Percentiles rank a stretch among this genome's conserved stretches.
These are phyloP conservation scores for Lachancea meyersii DNA, from an alignment of 805 yeast species.

Conservation along the genomic window DNA sequence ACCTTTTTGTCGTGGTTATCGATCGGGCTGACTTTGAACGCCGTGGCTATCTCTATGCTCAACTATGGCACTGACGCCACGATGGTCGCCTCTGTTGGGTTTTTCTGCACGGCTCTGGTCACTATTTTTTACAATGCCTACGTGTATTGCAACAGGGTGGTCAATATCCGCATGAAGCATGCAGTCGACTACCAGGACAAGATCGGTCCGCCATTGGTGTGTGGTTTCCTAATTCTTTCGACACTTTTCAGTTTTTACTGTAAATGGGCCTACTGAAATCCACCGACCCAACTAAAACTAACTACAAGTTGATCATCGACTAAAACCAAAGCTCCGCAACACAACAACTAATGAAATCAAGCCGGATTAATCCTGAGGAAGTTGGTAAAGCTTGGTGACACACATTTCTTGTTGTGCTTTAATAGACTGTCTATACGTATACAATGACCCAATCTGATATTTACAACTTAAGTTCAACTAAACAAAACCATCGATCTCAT, in stretches of 20 bases:
- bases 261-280: conserved; percentile 9
- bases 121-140: conserved; percentile 68
- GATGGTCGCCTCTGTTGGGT: conserved; percentile 77
- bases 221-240: conserved; percentile 65
- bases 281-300: background rate
- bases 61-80: conserved; percentile 77
- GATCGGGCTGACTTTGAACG: conserved; percentile 79
- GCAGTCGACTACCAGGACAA: conserved; percentile 83
- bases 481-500: too few species aligned
- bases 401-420: too few species aligned
- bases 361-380: too few species aligned
- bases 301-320: too few species aligned
- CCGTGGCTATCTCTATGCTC: conserved; percentile 79
- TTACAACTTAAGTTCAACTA: too few species aligned
- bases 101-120: conserved; percentile 70
- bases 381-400: too few species aligned
- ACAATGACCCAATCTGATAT: too few species aligned
- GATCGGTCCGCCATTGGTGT: conserved; percentile 79
- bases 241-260: conserved; percentile 55
- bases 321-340: too few species aligned
- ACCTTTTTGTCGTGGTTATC: conserved; percentile 92
- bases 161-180: conserved; percentile 73
- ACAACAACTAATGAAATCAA: too few species aligned
- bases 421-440: too few species aligned
- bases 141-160: conserved; percentile 74